phyloP scores from a whole-genome alignment of 495 filamentous ascomycete species.

The Podospora sp. region DNA sequence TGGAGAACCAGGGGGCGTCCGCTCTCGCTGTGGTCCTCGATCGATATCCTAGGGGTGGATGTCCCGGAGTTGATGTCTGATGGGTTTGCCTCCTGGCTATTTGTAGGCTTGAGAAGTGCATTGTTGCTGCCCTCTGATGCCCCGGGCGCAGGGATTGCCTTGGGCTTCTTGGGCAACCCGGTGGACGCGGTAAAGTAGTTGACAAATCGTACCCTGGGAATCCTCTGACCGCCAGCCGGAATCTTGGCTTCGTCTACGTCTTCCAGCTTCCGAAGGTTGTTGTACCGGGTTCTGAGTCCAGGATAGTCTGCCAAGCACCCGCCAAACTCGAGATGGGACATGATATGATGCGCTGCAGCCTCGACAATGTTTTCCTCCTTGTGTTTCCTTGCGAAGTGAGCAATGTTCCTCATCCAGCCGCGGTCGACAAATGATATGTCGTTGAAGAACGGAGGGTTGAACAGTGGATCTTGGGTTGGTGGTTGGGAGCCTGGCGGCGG shows the following conservation, averaged over 20 bases:
- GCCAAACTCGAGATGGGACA: constrained; percentile 82
- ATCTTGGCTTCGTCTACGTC: constrained; percentile 55
- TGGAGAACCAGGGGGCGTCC: constrained; percentile 17
- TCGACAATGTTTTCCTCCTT: constrained; percentile 62
- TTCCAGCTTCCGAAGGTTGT: constrained; percentile 67
- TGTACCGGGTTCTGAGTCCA: constrained; percentile 70
- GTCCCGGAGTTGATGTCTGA: constrained; percentile 16
- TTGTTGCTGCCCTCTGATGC: background rate
- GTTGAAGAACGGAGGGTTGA: constrained; percentile 73
- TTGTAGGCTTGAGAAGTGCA: constrained; percentile 14
- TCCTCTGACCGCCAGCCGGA: background rate
- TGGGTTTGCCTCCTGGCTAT: constrained; percentile 15
- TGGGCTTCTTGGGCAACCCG: constrained; percentile 57
- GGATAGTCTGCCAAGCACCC: constrained; percentile 75
- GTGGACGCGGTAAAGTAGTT: constrained; percentile 92
- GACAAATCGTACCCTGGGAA: constrained; percentile 66
- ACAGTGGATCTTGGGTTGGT: constrained; percentile 58
- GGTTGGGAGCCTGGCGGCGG: constrained; percentile 24
- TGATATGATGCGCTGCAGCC: constrained; percentile 72
- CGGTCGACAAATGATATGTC: constrained; percentile 67
- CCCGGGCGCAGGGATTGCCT: background rate
- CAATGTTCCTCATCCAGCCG: constrained; percentile 63
- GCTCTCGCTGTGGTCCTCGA: constrained; percentile 45
- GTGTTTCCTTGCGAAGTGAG: constrained; percentile 83
- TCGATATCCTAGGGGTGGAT: constrained; percentile 45